These are phyloP conservation scores for Datisca glomerata DNA, from an alignment of 306 rosid genomes.

Conservation along the genomic window DNA sequence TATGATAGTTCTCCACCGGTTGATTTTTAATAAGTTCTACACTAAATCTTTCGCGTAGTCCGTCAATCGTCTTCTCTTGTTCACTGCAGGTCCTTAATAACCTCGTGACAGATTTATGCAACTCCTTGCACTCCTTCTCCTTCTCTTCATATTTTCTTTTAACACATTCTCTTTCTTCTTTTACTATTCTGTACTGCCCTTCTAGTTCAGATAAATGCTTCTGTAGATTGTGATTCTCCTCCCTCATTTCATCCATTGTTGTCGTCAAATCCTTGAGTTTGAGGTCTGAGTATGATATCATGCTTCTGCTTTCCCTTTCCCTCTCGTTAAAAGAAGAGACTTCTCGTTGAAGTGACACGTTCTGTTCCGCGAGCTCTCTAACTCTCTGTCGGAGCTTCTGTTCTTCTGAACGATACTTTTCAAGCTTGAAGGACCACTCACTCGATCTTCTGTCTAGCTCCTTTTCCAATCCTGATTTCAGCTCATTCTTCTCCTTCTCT, in stretches of 20 bases:
- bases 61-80: constrained; percentile 79
- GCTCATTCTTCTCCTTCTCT: constrained; percentile 85
- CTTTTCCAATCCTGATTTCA: constrained; percentile 75
- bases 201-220: constrained; percentile 46
- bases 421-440: constrained; percentile 91
- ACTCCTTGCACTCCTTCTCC: constrained; percentile 76
- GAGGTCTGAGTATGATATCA: constrained; percentile 40
- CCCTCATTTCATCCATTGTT: constrained; percentile 36
- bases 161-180: constrained; percentile 46
- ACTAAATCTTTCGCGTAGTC: constrained; percentile 45
- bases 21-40: constrained; percentile 37
- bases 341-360: constrained; percentile 89
- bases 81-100: constrained; percentile 68
- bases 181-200: constrained; percentile 40
- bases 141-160: constrained; percentile 55
- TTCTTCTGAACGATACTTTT: constrained; percentile 80
- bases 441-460: constrained; percentile 93
- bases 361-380: constrained; percentile 97
- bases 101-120: constrained; percentile 65
- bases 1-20: constrained; percentile 40
- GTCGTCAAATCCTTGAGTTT: constrained; percentile 44
- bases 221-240: constrained; percentile 43
- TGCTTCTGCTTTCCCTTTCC: constrained; percentile 50
- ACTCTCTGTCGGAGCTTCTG: constrained; percentile 87
- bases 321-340: constrained; percentile 56